Conservation (phyloP, 108 stramenopile species). For the Nitzschia sp. region DNA sequence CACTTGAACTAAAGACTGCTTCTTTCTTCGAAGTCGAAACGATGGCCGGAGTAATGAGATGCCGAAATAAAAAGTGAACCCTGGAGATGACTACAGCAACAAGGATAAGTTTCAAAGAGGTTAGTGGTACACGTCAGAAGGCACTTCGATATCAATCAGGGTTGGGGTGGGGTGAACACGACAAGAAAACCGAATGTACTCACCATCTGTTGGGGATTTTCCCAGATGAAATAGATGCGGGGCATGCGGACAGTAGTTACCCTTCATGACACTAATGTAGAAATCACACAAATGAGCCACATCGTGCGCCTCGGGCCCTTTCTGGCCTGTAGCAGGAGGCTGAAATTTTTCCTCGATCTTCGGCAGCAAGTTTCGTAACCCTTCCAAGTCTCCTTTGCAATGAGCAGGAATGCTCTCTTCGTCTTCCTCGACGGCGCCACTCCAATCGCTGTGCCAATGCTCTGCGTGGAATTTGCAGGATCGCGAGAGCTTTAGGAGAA, state of each 20-base stretch:
- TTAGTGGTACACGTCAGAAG: background rate
- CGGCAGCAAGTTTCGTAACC: slow-evolving; percentile 15
- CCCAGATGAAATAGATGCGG: slow-evolving; percentile 42
- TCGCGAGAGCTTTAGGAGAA: slow-evolving; percentile 15
- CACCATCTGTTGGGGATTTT: slow-evolving; percentile 24
- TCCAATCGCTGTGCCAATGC: background rate
- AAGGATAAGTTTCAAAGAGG: background rate
- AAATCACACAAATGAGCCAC: slow-evolving; percentile 64
- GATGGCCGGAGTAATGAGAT: slow-evolving; percentile 4
- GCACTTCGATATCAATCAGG: too few species aligned
- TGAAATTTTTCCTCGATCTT: slow-evolving; percentile 17
- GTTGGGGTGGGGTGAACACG: too few species aligned
- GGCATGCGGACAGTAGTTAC: slow-evolving; percentile 71
- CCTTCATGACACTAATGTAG: slow-evolving; percentile 55
- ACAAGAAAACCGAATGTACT: background rate
- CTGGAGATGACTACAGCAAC: background rate
- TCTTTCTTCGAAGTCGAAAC: slow-evolving; percentile 1
- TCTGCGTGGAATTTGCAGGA: slow-evolving; percentile 12
- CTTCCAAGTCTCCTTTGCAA: slow-evolving; percentile 8
- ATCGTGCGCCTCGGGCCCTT: slow-evolving; percentile 33
- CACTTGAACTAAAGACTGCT: background rate
- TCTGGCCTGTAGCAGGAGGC: background rate
- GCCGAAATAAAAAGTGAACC: slow-evolving; percentile 9
- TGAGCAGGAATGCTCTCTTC: background rate
- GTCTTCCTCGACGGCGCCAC: background rate